A percentile compares a stretch with the other conserved stretches of the same genome.
Evolutionary conservation across 371 early-diverging fungal genomes (phyloP).

Genomic region (Mucor saturninus): DNA sequence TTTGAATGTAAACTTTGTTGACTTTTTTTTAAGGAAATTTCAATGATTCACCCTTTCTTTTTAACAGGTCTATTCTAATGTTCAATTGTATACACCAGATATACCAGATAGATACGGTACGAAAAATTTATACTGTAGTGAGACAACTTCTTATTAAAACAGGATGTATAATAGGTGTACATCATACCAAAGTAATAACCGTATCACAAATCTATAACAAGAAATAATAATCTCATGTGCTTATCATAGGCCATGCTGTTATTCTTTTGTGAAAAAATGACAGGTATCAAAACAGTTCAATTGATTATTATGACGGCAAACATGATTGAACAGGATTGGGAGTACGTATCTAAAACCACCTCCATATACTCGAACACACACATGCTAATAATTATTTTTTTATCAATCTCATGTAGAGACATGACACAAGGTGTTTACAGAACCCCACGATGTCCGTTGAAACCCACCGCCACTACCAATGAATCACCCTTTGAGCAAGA

Average conservation of each 20-base stretch:
- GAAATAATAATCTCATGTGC: neutral
- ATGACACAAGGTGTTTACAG: constrained; percentile 20
- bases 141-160: too few species aligned
- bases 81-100: neutral
- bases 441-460: neutral
- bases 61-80: neutral
- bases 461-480: neutral
- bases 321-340: constrained; percentile 11
- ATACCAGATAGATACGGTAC: constrained; percentile 6
- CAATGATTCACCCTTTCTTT: neutral
- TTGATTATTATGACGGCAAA: constrained; percentile 14
- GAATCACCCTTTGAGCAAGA: constrained; percentile 4
- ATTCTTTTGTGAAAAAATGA: neutral
- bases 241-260: constrained; percentile 7
- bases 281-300: neutral
- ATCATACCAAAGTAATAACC: constrained; percentile 8
- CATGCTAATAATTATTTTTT: neutral
- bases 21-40: too few species aligned
- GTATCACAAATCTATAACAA: neutral
- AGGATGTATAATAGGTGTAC: neutral
- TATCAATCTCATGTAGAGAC: neutral
- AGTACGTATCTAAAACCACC: neutral
- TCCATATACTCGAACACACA: neutral
- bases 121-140: too few species aligned
- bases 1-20: neutral